These are phyloP conservation scores for Pseudonitzschia multiseries DNA, from an alignment of 108 stramenopile species.

Conservation along the genomic window DNA sequence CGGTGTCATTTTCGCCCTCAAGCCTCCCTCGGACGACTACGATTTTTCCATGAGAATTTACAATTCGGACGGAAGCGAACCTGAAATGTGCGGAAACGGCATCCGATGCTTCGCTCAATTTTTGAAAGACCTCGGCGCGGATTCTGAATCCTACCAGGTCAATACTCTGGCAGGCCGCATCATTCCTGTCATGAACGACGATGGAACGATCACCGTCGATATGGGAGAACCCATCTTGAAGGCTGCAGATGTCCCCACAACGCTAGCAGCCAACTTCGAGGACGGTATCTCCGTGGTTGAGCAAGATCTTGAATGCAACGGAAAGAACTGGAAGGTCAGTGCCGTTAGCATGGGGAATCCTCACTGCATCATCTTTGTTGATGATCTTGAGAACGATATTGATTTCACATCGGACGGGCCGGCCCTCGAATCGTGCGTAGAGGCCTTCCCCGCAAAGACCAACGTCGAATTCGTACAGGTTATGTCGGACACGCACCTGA, in stretches of 20 bases:
- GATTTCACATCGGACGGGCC: conserved; percentile 90
- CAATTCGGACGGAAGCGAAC: conserved; percentile 93
- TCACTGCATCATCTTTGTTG: conserved; percentile 93
- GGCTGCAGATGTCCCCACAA: conserved; percentile 87
- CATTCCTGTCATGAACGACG: conserved; percentile 91
- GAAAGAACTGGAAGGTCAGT: conserved; percentile 88
- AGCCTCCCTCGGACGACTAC: conserved; percentile 76
- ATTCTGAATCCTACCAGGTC: conserved; percentile 81
- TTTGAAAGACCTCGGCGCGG: conserved; percentile 86
- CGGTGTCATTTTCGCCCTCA: conserved; percentile 96
- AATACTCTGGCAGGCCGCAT: conserved; percentile 93
- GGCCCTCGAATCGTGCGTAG: conserved; percentile 80
- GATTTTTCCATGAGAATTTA: conserved; percentile 97
- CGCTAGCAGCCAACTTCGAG: conserved; percentile 77
- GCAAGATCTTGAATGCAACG: conserved; percentile 76
- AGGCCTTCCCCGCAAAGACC: conserved; percentile 89
- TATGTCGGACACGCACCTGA: conserved; percentile 72
- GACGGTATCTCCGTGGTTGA: conserved; percentile 77
- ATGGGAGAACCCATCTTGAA: conserved; percentile 93
- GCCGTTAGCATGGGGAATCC: conserved; percentile 98
- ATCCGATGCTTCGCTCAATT: conserved; percentile 96
- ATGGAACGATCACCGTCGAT: conserved; percentile 92
- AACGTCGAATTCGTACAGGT: conserved; percentile 99
- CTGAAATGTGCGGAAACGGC: conserved; percentile 99
- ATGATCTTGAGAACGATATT: conserved; percentile 85